Evolutionary conservation across 2,329 filamentous ascomycete species (phyloP), one percentile per base, ranked within the genome.

Genomic region (Paecilomyces niveus): DNA sequence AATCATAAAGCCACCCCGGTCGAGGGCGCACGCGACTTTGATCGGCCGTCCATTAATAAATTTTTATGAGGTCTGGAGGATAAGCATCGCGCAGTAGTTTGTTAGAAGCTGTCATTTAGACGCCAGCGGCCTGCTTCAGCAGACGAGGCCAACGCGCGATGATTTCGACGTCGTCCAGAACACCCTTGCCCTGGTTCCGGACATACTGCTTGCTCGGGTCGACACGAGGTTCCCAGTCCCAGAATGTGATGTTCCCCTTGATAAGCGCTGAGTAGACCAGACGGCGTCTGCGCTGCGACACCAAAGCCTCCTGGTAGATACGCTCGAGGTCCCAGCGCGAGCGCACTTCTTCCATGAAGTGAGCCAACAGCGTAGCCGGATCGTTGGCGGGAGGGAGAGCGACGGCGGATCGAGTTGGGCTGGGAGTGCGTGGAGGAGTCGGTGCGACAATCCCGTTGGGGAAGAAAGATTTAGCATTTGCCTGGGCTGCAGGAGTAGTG

Each of bases 191-290:
- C 56, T 74, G 72, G 66, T 77, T 77, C 54, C 92, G 89, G 67
- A 97, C 95, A 74, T 93, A 95, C 74, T 89, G 89, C 65, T 61
- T 64, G 60, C 72, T 72, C 7, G 70, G 71, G 62, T 75, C 70
- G 54, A 78, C 66, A 56, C 81, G 76, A 0, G 91, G 91, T 76
- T 92, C 84, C 75, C 88, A 89, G 74, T 97, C 92, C 92, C 92
- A 97, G 70, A 86, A 84, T 45, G 89, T 89, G 65, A 90, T 91
- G 35, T 80, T 80, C 57, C 92, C 92, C 72, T 87, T 76, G 70
- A 85, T 89, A 63, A 97, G 80, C 0, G 92, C 90, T 49, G 83
- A 84, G 87, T 90, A 95, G 26, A 91, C 89, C 8, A 96, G 76
- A 55, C 88, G 83, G 13, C 92, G 84, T 68, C 88, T 86, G 50